Conservation (phyloP, 805 yeast species). For the Kurtzmaniella cleridarum region DNA sequence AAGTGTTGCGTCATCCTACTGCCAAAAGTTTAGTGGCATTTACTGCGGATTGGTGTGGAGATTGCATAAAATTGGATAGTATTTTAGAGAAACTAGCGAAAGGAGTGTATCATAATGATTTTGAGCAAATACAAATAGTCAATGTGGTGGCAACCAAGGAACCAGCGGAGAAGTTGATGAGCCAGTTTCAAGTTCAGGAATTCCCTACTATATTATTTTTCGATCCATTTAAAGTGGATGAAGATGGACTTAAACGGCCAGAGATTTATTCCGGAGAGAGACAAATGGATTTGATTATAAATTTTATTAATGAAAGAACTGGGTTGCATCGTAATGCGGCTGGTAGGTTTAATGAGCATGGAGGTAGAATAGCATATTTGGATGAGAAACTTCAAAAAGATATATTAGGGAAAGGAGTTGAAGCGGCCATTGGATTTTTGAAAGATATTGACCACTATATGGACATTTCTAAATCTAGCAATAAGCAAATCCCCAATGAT, state of each 20-base stretch:
- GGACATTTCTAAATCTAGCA: not conserved
- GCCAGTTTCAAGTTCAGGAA: constrained; percentile 35
- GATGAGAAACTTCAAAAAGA: constrained; percentile 10
- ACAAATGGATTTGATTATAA: constrained; percentile 15
- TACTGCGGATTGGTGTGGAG: constrained; percentile 57
- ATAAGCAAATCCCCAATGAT: constrained; percentile 4
- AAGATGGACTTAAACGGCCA: constrained; percentile 22
- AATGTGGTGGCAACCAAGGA: constrained; percentile 45
- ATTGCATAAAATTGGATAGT: constrained; percentile 51
- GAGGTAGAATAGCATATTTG: constrained; percentile 25
- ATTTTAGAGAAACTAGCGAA: constrained; percentile 45
- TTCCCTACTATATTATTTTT: constrained; percentile 56
- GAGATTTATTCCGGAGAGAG: constrained; percentile 20
- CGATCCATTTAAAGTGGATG: constrained; percentile 18
- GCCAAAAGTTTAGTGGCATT: constrained; percentile 44
- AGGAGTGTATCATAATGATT: constrained; percentile 37
- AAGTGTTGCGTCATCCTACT: constrained; percentile 27
- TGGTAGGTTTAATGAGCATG: constrained; percentile 25
- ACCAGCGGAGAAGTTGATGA: constrained; percentile 37
- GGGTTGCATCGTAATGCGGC: constrained; percentile 25
- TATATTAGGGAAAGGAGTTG: not conserved
- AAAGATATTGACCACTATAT: constrained; percentile 8
- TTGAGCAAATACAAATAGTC: constrained; percentile 16
- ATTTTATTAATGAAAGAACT: constrained; percentile 22
- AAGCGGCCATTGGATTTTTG: constrained; percentile 8